These are phyloP conservation scores for Aspergillus versicolor DNA, from an alignment of 2,329 filamentous ascomycete genomes.

Conservation along the genomic window DNA sequence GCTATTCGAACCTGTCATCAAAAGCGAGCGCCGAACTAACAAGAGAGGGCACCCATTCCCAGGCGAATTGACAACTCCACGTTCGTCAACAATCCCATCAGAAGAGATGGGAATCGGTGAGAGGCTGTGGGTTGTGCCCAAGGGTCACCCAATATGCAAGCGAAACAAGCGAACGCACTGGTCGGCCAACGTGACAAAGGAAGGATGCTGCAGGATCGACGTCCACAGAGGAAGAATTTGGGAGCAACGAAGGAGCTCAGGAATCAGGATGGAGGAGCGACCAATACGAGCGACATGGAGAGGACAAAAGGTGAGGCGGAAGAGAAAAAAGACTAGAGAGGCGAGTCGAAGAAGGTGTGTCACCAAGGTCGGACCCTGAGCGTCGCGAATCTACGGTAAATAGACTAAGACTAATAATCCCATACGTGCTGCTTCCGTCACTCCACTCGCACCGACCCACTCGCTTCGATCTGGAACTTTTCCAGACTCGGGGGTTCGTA, in stretches of 20 bases:
- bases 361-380: not conserved
- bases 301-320: not conserved
- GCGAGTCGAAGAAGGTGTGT: not conserved
- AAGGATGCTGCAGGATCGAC: not conserved
- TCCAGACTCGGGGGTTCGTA: not conserved
- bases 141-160: not conserved
- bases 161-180: not conserved
- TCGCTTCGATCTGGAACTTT: not conserved
- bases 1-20: slow-evolving; percentile 12
- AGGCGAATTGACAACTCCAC: not conserved
- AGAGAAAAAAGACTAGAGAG: not conserved
- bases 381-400: not conserved
- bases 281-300: not conserved
- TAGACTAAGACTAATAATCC: not conserved
- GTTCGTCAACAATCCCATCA: not conserved
- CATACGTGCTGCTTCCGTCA: not conserved
- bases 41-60: slow-evolving; percentile 9
- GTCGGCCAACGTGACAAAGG: not conserved
- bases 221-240: not conserved
- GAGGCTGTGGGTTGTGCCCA: not conserved
- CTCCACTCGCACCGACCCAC: not conserved
- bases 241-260: not conserved
- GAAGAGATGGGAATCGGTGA: not conserved
- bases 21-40: not conserved
- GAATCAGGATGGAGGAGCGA: not conserved